Percentiles rank a stretch among this genome's conserved stretches.
Conservation (phyloP, 2,329 filamentous ascomycete species). For the Beauveria australis region DNA sequence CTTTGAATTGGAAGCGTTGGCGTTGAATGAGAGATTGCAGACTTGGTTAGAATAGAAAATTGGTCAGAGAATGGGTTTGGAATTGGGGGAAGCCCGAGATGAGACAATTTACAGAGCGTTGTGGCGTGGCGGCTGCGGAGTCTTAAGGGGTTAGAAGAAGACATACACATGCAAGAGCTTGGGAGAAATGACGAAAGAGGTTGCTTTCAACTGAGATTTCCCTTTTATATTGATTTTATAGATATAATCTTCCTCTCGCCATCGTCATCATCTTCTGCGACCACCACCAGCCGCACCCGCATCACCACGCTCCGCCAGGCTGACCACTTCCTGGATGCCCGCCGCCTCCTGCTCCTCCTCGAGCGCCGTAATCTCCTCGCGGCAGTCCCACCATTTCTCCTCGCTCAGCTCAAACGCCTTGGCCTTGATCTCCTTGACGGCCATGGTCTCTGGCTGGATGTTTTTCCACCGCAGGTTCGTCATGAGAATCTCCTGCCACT, state of each 20-base stretch:
- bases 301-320: slow-evolving; percentile 64
- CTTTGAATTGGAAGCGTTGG: neutral
- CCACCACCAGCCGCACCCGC: slow-evolving; percentile 32
- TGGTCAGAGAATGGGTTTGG: neutral
- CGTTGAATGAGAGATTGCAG: neutral
- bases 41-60: neutral
- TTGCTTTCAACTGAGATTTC: no score
- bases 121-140: neutral
- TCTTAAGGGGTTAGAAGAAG: neutral
- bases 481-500: slow-evolving; percentile 86
- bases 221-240: no score
- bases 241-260: neutral
- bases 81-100: no score
- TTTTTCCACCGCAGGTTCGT: slow-evolving; percentile 63
- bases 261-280: slow-evolving; percentile 21
- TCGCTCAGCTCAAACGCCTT: slow-evolving; percentile 86
- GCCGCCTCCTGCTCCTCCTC: slow-evolving; percentile 96
- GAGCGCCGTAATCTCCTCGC: slow-evolving; percentile 83
- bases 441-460: slow-evolving; percentile 56
- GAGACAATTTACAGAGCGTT: no score
- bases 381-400: slow-evolving; percentile 97
- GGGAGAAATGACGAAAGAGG: no score
- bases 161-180: no score
- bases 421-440: slow-evolving; percentile 86
- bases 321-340: slow-evolving; percentile 91